Evolutionary conservation across 2,329 filamentous ascomycete species (phyloP).

Genomic region (Raffaelea ambrosiae): DNA sequence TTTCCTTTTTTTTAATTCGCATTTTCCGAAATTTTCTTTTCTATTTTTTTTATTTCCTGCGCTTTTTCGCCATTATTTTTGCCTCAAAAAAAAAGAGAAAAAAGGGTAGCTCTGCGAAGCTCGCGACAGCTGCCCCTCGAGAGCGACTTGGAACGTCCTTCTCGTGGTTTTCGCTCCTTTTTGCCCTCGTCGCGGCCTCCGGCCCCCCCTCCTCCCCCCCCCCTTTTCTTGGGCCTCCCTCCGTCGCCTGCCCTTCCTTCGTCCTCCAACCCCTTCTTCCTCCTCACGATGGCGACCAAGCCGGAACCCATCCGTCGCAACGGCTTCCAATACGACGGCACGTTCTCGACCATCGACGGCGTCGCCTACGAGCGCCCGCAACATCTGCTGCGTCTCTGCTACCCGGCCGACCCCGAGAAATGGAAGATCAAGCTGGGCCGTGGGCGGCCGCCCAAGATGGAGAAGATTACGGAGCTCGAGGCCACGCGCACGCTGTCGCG

Average conservation of each 20-base stretch:
- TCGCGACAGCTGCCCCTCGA: background rate
- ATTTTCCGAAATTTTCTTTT: background rate
- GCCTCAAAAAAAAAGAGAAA: conserved; percentile 6
- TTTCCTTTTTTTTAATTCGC: background rate
- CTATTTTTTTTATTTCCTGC: background rate
- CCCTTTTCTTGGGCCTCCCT: background rate
- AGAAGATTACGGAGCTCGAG: conserved; percentile 14
- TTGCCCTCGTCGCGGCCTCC: background rate
- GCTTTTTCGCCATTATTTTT: conserved; percentile 3
- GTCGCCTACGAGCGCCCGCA: conserved; percentile 15
- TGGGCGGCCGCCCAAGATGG: conserved; percentile 15
- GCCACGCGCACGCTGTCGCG: conserved; percentile 12
- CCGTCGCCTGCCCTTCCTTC: background rate
- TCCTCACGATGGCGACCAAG: conserved; percentile 4
- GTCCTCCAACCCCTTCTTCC: background rate
- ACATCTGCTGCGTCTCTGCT: conserved; percentile 15
- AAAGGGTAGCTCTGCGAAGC: background rate
- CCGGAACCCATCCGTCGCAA: conserved; percentile 17
- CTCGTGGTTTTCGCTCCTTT: conserved; percentile 3
- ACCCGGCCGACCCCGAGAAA: conserved; percentile 12
- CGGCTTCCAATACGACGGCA: conserved; percentile 22
- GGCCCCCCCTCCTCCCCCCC: too few species aligned
- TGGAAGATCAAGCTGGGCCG: conserved; percentile 17
- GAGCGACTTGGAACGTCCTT: background rate
- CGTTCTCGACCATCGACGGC: conserved; percentile 14